Percentiles rank a stretch among this genome's conserved stretches.
phyloP scores from a whole-genome alignment of 2,329 filamentous ascomycete species.

The Exophiala sideris region DNA sequence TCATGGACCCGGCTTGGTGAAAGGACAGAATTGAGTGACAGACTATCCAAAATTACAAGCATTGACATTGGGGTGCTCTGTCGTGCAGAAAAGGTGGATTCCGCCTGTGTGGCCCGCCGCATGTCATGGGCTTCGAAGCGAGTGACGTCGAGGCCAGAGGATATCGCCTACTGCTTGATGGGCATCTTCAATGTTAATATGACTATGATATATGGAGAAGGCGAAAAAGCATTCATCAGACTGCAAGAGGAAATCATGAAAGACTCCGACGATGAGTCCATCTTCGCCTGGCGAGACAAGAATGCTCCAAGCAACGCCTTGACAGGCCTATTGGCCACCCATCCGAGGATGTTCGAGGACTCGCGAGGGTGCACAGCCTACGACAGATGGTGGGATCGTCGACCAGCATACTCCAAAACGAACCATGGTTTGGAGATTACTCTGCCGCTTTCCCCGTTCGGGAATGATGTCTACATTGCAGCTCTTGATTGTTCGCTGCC shows the following conservation, averaged over 20 bases:
- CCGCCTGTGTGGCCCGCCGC: not conserved
- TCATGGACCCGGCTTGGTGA: not conserved
- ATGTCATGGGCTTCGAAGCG: not conserved
- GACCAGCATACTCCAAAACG: no score
- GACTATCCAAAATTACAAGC: not conserved
- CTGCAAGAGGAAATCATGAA: conserved; percentile 29
- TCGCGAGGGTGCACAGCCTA: no score
- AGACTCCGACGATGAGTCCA: conserved; percentile 14
- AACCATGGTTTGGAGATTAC: no score
- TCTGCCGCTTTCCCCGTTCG: no score
- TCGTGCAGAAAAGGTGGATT: no score
- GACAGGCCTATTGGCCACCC: no score
- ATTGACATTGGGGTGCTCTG: not conserved
- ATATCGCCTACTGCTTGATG: conserved; percentile 32
- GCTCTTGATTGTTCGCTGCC: no score
- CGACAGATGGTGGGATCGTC: no score
- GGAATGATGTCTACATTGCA: no score
- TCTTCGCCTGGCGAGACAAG: conserved; percentile 19
- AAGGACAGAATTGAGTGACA: not conserved
- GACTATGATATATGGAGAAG: conserved; percentile 33
- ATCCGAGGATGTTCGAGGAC: no score
- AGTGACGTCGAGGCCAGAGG: conserved; percentile 20
- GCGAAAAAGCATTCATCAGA: conserved; percentile 27
- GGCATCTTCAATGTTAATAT: conserved; percentile 32
- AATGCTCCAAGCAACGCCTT: no score